These are phyloP conservation scores for Neonectria ditissima DNA, from an alignment of 2,329 filamentous ascomycete species.

Conservation along the genomic window DNA sequence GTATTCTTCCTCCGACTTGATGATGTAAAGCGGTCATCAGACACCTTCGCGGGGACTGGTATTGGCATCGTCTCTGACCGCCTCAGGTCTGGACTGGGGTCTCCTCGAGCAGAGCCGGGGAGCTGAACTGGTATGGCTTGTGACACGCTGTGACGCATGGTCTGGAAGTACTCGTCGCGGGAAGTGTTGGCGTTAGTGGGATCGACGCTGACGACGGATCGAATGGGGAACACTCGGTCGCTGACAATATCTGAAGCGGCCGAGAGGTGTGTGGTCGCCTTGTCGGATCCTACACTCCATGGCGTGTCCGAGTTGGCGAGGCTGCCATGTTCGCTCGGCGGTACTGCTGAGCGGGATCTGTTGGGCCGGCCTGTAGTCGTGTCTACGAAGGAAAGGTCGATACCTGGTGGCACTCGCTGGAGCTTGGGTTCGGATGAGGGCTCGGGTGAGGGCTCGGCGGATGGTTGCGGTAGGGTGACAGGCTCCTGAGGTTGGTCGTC, in stretches of 20 bases:
- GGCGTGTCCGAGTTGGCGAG: slow-evolving; percentile 36
- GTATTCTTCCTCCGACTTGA: slow-evolving; percentile 50
- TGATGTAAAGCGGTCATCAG: slow-evolving; percentile 37
- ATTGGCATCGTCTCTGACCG: slow-evolving; percentile 43
- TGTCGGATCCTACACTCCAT: slow-evolving; percentile 57
- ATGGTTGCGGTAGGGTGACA: slow-evolving; percentile 3
- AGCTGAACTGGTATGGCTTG: slow-evolving; percentile 48
- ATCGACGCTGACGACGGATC: slow-evolving; percentile 81
- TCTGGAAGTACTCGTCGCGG: slow-evolving; percentile 54
- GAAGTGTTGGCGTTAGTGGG: slow-evolving; percentile 57
- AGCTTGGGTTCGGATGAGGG: slow-evolving; percentile 7
- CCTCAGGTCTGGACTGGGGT: slow-evolving; percentile 45
- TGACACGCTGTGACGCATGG: slow-evolving; percentile 48
- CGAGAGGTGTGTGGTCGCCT: slow-evolving; percentile 50
- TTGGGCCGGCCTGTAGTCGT: slow-evolving; percentile 24
- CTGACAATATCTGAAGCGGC: slow-evolving; percentile 52
- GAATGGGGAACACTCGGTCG: slow-evolving; percentile 83
- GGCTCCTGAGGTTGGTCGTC: slow-evolving; percentile 22
- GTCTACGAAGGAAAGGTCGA: slow-evolving; percentile 17
- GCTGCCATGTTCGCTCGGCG: slow-evolving; percentile 38
- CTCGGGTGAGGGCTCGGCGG: slow-evolving; percentile 21
- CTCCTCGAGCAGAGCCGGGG: slow-evolving; percentile 45
- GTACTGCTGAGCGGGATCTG: slow-evolving; percentile 32
- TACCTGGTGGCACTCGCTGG: background rate
- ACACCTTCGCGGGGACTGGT: slow-evolving; percentile 31